Base-by-base conservation (phyloP, 164 flowering plant species). In the Santalum album region DNA sequence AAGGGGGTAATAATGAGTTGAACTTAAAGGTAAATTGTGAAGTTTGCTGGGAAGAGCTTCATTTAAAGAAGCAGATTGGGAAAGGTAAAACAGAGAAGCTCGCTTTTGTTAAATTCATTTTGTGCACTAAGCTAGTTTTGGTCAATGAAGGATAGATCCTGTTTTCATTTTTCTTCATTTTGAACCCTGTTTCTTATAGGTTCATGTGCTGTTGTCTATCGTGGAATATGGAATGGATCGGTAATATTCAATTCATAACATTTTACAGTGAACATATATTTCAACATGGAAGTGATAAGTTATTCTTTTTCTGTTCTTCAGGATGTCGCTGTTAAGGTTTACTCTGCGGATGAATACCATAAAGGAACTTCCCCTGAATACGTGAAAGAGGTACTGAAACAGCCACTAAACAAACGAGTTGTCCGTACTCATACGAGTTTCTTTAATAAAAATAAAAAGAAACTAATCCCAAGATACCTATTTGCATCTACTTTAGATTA, bases 301-400 rank as follows among this genome's bases (percentile, higher is more conserved):
- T 45, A 12, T 44, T 25, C 49, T n/a, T 29, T 52, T 54, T 59
- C 15, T 55, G 18, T 54, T 48, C 18, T 35, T 50, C 61, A 88
- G 96, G 96, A 88, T 73, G 91, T 88, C 62, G 96, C 94, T 1
- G 64, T 86, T 25, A 88, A 88, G 70, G 75, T 86, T 38, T 86
- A 78, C 61, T 51, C 67, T 52, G 78, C 61, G 26, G 66, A 63
- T 65, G 81, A 80, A 32, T 80, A 76, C 53, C 70, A 11, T 39
- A 87, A 83, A 23, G 80, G 65, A 22, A 81, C 75, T 53, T 69
- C 82, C 49, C 56, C 55, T 7, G 89, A 77, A 69, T 82, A 77
- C 70, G 74, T 60, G 57, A 86, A 82, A 46, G 96, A 88, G 96
- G 96, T 85, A 60, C 1, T 22, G 18, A 27, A 48, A 5, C 18